phyloP scores from a whole-genome alignment of 2,329 filamentous ascomycete genomes.

The Colletotrichum aenigma region DNA sequence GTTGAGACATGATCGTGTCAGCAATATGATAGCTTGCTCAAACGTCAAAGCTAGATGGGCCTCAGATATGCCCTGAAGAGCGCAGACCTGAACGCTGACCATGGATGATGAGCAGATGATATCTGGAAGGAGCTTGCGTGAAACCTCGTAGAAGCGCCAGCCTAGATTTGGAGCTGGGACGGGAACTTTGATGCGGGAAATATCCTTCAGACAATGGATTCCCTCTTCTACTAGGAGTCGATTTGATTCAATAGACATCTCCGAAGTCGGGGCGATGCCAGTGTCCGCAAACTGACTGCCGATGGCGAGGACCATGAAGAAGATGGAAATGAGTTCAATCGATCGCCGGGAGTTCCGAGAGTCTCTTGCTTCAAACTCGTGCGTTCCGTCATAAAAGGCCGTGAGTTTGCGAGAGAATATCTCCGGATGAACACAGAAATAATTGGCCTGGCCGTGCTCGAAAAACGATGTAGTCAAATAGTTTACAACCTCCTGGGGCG shows the following conservation, averaged over 20 bases:
- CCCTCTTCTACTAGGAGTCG: background rate
- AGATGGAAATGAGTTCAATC: background rate
- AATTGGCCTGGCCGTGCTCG: background rate
- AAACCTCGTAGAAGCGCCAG: background rate
- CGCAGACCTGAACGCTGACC: background rate
- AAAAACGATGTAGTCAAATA: background rate
- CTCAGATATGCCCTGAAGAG: background rate
- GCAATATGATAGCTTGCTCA: background rate
- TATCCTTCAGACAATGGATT: fast-evolving
- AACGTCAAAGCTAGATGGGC: background rate
- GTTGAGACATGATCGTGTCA: background rate
- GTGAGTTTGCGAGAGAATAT: background rate
- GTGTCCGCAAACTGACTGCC: background rate
- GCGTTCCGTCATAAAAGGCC: background rate
- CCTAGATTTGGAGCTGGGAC: background rate
- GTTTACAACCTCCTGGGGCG: background rate
- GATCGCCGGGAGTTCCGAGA: background rate
- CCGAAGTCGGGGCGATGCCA: background rate
- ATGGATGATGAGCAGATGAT: fast-evolving
- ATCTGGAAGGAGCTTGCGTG: background rate
- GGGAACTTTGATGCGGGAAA: background rate
- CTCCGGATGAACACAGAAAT: background rate
- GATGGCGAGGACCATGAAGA: background rate
- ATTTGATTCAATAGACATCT: background rate
- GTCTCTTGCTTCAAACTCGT: background rate